Base-by-base conservation (phyloP, 805 yeast species). In the Suhomyces xylopsoci region DNA sequence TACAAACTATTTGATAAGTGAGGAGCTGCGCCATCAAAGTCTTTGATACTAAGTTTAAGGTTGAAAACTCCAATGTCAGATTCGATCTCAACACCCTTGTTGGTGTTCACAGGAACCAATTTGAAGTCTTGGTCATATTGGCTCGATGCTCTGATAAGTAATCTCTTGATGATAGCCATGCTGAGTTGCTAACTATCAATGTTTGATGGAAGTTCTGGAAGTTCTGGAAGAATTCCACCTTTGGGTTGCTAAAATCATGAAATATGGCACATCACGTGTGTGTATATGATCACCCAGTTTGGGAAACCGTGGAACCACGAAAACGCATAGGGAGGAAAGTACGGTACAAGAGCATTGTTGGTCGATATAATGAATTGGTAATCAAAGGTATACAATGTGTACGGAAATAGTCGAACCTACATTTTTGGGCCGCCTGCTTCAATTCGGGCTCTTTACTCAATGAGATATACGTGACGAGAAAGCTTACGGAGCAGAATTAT, bases 51-150 rank as follows among this genome's bases (percentile, higher is more conserved):
- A 12, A 82, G 74, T 2, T 64, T 47, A 9, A 81, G 58, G 47
- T 67, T 64, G 44, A 78, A 73, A 2, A 55, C 57, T 1, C 80
- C 82, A 20, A 68, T 58, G 1, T 69, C 69, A 1, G 80, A 70
- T 5, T 66, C 60, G n/a, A 81, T 61, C 12, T 54, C 61, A 1
- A 76, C 53, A 1, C 78, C 75, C 2, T 50, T 53, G 32, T 69
- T 69, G 1, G 79, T 63, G 56, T 81, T 81, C 12, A 81, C 76
- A 0, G 81, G 78, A 1, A 80, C 77, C 3, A 67, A 55, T 44
- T 62, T 61, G 43, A 58, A 61, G 9, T 55, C 61, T 2, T 45
- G 19, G 14, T 63, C 64, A 49, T 69, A 70, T 32, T 52, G 53
- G 20, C 64, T 58, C 7, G 74, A 54, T 0, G 70, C 76, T 28